These are phyloP conservation scores for Aspergillus japonicus DNA, from an alignment of 2,329 filamentous ascomycete species.

Conservation along the genomic window DNA sequence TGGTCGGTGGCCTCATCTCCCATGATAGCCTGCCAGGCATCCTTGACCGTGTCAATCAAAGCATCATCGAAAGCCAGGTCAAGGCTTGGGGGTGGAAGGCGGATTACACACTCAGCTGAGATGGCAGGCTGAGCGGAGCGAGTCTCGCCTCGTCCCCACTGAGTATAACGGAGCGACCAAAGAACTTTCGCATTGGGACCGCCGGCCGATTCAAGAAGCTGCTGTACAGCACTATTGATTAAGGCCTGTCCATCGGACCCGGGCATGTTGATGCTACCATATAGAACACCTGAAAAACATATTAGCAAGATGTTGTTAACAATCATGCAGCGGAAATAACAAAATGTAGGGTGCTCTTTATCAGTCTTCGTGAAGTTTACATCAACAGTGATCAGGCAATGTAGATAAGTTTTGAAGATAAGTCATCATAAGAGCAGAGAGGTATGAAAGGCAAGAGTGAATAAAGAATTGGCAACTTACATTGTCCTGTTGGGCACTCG, in stretches of 20 bases:
- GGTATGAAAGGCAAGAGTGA: constrained; percentile 18
- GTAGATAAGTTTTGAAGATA: constrained; percentile 88
- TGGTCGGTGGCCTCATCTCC: constrained; percentile 51
- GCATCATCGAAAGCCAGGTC: constrained; percentile 74
- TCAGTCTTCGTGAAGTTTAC: constrained; percentile 78
- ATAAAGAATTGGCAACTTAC: constrained; percentile 61
- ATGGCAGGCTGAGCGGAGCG: constrained; percentile 11
- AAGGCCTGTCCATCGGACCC: constrained; percentile 41
- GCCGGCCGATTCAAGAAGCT: constrained; percentile 40
- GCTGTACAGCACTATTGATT: constrained; percentile 36
- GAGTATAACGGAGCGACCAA: constrained; percentile 56
- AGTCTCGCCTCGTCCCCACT: constrained; percentile 34
- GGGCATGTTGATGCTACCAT: constrained; percentile 49
- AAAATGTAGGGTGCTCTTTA: constrained; percentile 44
- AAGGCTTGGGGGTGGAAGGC: constrained; percentile 59
- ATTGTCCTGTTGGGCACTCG: constrained; percentile 83
- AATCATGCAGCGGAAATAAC: constrained; percentile 18
- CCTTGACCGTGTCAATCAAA: constrained; percentile 64
- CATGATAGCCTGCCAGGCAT: constrained; percentile 67
- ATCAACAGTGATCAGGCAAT: constrained; percentile 96
- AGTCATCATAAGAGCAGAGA: constrained; percentile 72
- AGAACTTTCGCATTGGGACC: constrained; percentile 42
- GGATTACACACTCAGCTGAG: constrained; percentile 48
- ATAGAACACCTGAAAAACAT: constrained; percentile 54
- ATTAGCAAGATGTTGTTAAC: constrained; percentile 36